Base-by-base conservation (phyloP, 129 eudicot genomes). In the Flaveria sonorensis region DNA sequence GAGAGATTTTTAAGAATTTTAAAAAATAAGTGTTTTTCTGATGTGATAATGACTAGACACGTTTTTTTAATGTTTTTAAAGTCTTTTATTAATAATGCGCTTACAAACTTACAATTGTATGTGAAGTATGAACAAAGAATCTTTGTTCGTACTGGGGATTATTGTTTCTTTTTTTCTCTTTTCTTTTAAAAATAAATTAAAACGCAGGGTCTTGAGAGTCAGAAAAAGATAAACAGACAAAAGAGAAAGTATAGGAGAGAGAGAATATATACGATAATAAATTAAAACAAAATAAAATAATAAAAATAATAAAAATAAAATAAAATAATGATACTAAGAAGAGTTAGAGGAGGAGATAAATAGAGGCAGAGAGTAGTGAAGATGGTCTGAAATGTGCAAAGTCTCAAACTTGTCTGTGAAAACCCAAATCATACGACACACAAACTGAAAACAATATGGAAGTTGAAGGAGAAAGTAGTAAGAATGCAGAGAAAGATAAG, bases 311-410 rank as follows among this genome's bases (percentile, higher is more conserved):
- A n/a, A n/a, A 57, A 59, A 70, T 26, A 81, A 40, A 43, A 67
- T 45, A 55, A 70, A 70, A 76, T 83, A 82, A 73, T 81, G 79
- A 81, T 74, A 96, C 78, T 85, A 82, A 36, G 85, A 86, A 87
- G 86, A 83, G 70, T 85, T 77, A 79, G 56, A 77, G 40, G 87
- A 79, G 84, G 92, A 87, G 86, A 84, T 82, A 81, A 87, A 88
- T 56, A 85, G 83, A 73, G 79, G 60, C 39, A 83, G 24, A 78
- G 98, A 81, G 85, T 86, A 94, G 65, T 91, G 89, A 89, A 80
- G 59, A 87, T 91, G 97, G 87, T 86, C 88, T 85, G 92, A 94
- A 89, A 88, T 82, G 40, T 36, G 82, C 90, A 86, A 86, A 92
- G 90, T 57, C 86, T 91, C 69, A 94, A 91, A 78, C 86, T 94